Evolutionary conservation across 2,329 filamentous ascomycete species (phyloP).

Genomic region (Ustulina deusta): DNA sequence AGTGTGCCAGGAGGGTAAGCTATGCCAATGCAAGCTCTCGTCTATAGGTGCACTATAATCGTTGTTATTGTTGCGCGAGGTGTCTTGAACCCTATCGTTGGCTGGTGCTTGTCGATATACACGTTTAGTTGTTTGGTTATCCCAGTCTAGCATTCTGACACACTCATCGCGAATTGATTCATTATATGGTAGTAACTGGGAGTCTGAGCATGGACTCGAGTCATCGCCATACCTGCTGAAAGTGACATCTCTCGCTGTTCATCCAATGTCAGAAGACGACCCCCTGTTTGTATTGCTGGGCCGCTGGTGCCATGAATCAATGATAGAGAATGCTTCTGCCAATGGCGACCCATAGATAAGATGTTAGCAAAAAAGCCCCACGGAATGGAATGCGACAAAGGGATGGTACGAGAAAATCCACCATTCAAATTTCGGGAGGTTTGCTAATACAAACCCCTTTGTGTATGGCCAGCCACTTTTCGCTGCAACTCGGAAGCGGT

Average conservation of each 20-base stretch:
- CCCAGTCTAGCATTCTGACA: background rate
- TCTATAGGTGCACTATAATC: background rate
- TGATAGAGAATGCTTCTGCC: background rate
- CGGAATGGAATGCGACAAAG: background rate
- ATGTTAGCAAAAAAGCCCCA: background rate
- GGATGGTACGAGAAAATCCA: background rate
- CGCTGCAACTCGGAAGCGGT: constrained; percentile 4
- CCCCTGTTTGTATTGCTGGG: background rate
- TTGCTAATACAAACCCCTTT: constrained; percentile 13
- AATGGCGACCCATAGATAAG: background rate
- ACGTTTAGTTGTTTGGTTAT: background rate
- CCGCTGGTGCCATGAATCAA: background rate
- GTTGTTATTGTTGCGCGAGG: background rate
- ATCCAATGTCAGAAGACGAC: background rate
- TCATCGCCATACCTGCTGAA: background rate
- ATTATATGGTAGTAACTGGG: too few species aligned
- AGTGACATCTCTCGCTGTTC: background rate
- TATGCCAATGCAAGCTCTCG: too few species aligned
- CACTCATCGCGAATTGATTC: background rate
- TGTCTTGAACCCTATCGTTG: background rate
- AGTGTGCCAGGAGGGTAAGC: too few species aligned
- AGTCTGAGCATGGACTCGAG: background rate
- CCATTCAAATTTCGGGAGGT: background rate
- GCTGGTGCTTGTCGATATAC: background rate
- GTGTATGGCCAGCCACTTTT: background rate